Base-by-base conservation (phyloP, 306 rosid species). In the Cicer judaicum region DNA sequence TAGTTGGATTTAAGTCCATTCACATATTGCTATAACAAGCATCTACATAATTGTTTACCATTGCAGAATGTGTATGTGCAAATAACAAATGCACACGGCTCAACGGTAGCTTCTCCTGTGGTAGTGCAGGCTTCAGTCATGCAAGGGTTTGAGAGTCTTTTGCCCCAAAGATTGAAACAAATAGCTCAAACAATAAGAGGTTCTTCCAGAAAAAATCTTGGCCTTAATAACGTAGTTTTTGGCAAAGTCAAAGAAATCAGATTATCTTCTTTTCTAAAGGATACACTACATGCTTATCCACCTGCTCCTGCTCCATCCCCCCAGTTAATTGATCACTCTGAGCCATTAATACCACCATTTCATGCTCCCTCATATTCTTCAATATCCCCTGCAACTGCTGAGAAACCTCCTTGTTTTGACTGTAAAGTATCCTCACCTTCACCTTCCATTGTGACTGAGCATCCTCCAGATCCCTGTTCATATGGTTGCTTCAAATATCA, bases 261-360 rank as follows among this genome's bases (percentile, higher is more conserved):
- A 54, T 81, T 94, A 80, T 90, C 97, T 68, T 83, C 96, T 63
- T 84, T 18, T 73, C 80, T 89, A 8, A 83, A 76, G 81, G 87
- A 88, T 63, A 75, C 82, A 19, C 80, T 84, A 7, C 77, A 76
- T 43, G 78, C 88, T 19, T 49, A 75, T 10, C 67, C 94, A 16
- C 96, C 93, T 60, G 81, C 96, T 68, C 98, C 93, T 12, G 89
- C 90, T 64, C 96, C 98, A 57, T 81, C 93, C 34, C 91, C 91
- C 8, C 81, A 74, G 64, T 73, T 40, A 7, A 56, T 21, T 50
- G 81, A 77, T 67, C 64, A 66, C 72, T 64, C 78, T 4, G 83
- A 77, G 60, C 80, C 88, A 71, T 78, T 82, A 13, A 7, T 61
- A 70, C 80, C 88, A 42, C 94, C 86, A 36, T 73, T 59, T 48